Conservation (phyloP, 768 basidiomycete species). For the Gyrodon lividus region DNA sequence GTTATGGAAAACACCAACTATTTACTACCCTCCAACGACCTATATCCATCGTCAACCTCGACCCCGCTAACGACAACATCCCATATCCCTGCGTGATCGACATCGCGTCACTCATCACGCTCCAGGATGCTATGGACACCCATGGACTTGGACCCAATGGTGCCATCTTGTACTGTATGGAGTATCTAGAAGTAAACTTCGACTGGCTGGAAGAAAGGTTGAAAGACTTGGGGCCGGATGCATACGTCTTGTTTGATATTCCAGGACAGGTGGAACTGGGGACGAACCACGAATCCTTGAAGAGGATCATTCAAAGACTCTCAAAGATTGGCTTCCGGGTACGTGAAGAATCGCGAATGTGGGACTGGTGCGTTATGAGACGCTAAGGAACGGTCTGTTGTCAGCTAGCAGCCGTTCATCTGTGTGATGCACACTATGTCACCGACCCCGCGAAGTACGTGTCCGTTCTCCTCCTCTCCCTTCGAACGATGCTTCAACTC, state of each 20-base stretch:
- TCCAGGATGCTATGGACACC: slow-evolving; percentile 83
- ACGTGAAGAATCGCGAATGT: slow-evolving; percentile 35
- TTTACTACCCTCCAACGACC: slow-evolving; percentile 84
- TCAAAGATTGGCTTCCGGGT: slow-evolving; percentile 83
- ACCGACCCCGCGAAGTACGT: slow-evolving; percentile 96
- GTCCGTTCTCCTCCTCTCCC: slow-evolving; percentile 84
- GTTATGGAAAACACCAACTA: slow-evolving; percentile 85
- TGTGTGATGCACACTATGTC: slow-evolving; percentile 97
- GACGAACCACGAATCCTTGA: slow-evolving; percentile 92
- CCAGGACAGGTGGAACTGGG: slow-evolving; percentile 97
- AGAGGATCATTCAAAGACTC: slow-evolving; percentile 69
- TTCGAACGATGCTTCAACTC: slow-evolving; percentile 97
- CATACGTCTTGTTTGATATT: slow-evolving; percentile 91
- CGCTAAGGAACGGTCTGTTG: slow-evolving; percentile 4
- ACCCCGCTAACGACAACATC: slow-evolving; percentile 88
- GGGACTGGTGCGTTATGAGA: background rate
- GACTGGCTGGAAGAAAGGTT: slow-evolving; percentile 81
- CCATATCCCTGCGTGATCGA: slow-evolving; percentile 91
- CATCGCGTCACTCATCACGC: slow-evolving; percentile 81
- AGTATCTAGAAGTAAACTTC: slow-evolving; percentile 92
- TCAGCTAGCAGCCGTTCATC: slow-evolving; percentile 89
- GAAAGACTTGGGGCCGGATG: slow-evolving; percentile 63
- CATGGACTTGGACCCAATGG: slow-evolving; percentile 92
- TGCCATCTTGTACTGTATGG: slow-evolving; percentile 94
- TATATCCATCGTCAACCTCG: slow-evolving; percentile 90